Conservation (phyloP, 225 moss, liverwort and hornwort species). For the Bryum argenteum region DNA sequence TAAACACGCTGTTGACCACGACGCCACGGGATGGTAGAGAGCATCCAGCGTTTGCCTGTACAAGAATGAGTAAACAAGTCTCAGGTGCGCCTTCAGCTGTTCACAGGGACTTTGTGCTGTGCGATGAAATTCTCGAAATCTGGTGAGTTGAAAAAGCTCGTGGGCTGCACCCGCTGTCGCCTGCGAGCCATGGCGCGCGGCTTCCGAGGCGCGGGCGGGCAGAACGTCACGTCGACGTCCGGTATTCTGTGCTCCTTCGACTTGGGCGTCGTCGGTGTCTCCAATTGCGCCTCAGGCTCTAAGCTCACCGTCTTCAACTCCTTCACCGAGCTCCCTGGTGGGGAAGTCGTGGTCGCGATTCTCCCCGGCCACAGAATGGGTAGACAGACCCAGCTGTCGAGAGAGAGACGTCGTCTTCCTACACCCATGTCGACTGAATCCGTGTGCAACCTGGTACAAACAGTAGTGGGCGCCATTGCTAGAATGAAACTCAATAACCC, state of each 20-base stretch:
- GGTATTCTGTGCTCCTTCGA: slow-evolving; percentile 67
- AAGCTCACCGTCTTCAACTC: slow-evolving; percentile 30
- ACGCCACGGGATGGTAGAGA: neutral
- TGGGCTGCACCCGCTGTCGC: slow-evolving; percentile 50
- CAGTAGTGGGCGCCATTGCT: slow-evolving; percentile 38
- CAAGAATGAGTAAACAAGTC: neutral
- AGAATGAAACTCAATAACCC: neutral
- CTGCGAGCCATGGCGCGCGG: slow-evolving; percentile 51
- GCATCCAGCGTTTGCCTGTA: slow-evolving; percentile 17
- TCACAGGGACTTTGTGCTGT: slow-evolving; percentile 52
- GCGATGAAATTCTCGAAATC: slow-evolving; percentile 58
- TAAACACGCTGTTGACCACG: slow-evolving; percentile 24
- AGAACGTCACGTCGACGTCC: slow-evolving; percentile 49
- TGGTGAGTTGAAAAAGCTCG: slow-evolving; percentile 50
- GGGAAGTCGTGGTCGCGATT: slow-evolving; percentile 19
- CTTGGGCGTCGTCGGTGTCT: slow-evolving; percentile 56
- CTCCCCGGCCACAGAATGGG: slow-evolving; percentile 51
- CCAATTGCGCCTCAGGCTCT: slow-evolving; percentile 27
- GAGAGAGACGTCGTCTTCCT: slow-evolving; percentile 39
- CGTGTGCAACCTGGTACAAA: slow-evolving; percentile 37
- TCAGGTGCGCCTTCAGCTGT: slow-evolving; percentile 19
- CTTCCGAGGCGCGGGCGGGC: slow-evolving; percentile 59
- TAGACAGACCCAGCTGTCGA: slow-evolving; percentile 56
- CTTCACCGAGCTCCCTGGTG: slow-evolving; percentile 37
- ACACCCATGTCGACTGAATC: slow-evolving; percentile 45